Conservation (phyloP, 805 yeast species). For the Hanseniaspora taiwanica region DNA sequence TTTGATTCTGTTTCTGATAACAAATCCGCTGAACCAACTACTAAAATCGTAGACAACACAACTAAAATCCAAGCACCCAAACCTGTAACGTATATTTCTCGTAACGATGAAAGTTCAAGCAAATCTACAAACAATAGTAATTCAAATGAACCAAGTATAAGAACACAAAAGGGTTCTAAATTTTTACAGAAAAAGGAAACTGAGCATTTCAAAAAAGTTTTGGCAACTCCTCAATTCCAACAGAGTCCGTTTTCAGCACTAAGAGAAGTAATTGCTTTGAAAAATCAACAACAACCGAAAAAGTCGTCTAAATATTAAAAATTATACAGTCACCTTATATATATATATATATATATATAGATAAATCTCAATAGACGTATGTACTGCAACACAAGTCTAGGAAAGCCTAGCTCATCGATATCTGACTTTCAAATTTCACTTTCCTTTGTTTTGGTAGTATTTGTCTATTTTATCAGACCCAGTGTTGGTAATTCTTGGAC, state of each 20-base stretch:
- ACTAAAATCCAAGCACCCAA: too few species aligned
- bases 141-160: slow-evolving; percentile 38
- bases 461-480: slow-evolving; percentile 65
- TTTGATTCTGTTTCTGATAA: slow-evolving; percentile 7
- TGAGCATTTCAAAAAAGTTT: slow-evolving; percentile 41
- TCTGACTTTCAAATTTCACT: slow-evolving; percentile 26
- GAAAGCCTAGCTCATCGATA: too few species aligned
- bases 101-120: too few species aligned
- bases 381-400: neutral
- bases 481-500: slow-evolving; percentile 71
- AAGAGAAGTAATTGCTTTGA: slow-evolving; percentile 37
- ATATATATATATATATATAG: too few species aligned
- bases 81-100: too few species aligned
- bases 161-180: slow-evolving; percentile 40
- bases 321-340: too few species aligned
- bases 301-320: too few species aligned
- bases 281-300: slow-evolving; percentile 8
- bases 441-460: slow-evolving; percentile 24
- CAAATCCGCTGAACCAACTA: slow-evolving; percentile 6
- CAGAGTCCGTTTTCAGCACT: slow-evolving; percentile 52
- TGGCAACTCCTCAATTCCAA: slow-evolving; percentile 35
- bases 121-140: too few species aligned
- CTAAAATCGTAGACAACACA: slow-evolving; percentile 3
- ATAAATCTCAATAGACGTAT: too few species aligned
- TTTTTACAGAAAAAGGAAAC: slow-evolving; percentile 45